A percentile compares a stretch with the other conserved stretches of the same genome.
Conservation (phyloP, 1,284 basidiomycete species). For the Rhodotorula sp. region DNA sequence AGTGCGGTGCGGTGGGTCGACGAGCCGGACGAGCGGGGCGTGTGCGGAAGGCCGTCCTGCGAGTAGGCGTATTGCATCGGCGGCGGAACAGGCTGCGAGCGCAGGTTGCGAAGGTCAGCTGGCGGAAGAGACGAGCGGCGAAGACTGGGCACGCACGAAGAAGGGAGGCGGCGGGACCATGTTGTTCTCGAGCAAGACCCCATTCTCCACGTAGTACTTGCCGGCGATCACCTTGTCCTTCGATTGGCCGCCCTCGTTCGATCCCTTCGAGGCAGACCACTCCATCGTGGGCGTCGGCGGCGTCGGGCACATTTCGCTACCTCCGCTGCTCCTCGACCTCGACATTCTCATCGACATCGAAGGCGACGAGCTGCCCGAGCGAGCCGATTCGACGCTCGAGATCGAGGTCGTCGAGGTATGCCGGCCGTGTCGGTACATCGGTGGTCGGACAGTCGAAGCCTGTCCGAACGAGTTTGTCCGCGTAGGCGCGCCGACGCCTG, state of each 20-base stretch:
- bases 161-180: slow-evolving; percentile 34
- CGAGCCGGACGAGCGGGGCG: slow-evolving; percentile 11
- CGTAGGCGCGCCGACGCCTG: slow-evolving; percentile 4
- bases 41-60: slow-evolving; percentile 27
- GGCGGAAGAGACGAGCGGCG: background rate
- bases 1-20: background rate
- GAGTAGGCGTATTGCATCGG: slow-evolving; percentile 29
- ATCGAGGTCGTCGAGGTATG: slow-evolving; percentile 34
- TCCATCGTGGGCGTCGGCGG: slow-evolving; percentile 35
- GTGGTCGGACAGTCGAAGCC: background rate
- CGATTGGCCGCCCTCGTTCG: background rate
- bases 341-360: slow-evolving; percentile 21
- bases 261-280: background rate
- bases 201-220: slow-evolving; percentile 24
- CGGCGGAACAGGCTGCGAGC: slow-evolving; percentile 34
- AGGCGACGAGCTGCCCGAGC: slow-evolving; percentile 27
- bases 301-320: slow-evolving; percentile 21
- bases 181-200: slow-evolving; percentile 19
- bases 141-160: slow-evolving; percentile 20
- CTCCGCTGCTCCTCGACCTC: slow-evolving; percentile 24
- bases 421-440: slow-evolving; percentile 5
- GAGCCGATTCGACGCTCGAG: slow-evolving; percentile 35
- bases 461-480: background rate
- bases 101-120: background rate
- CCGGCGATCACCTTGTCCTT: background rate